A percentile compares a stretch with the other conserved stretches of the same genome.
phyloP scores from a whole-genome alignment of 352 stramenopile species.

The Globisporangium rhizosaccharum region DNA sequence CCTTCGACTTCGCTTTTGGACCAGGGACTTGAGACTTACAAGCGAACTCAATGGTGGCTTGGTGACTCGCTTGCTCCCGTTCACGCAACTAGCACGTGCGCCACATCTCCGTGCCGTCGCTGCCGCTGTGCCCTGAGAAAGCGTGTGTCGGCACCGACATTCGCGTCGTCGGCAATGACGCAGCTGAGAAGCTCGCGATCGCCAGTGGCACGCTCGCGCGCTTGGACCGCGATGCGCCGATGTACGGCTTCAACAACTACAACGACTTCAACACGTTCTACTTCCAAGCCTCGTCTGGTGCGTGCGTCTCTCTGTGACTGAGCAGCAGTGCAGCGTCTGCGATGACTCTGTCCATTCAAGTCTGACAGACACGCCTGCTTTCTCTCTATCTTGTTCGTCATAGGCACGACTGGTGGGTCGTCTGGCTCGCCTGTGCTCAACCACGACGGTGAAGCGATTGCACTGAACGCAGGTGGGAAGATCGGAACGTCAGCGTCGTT shows the following conservation, averaged over 20 bases:
- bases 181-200: slow-evolving; percentile 90
- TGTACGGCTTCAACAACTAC: slow-evolving; percentile 89
- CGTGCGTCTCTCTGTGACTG: not conserved
- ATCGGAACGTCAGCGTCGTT: slow-evolving; percentile 85
- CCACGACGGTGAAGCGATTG: slow-evolving; percentile 82
- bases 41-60: not conserved
- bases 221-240: slow-evolving; percentile 86
- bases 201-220: slow-evolving; percentile 88
- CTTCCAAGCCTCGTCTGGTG: slow-evolving; percentile 82
- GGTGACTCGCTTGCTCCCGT: not conserved
- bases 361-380: not conserved
- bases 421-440: slow-evolving; percentile 89
- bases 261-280: slow-evolving; percentile 95
- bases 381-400: slow-evolving; percentile 8
- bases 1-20: not conserved
- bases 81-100: slow-evolving; percentile 58
- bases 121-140: slow-evolving; percentile 77
- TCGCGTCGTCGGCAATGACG: slow-evolving; percentile 90
- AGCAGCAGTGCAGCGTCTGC: not conserved
- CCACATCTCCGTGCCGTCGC: slow-evolving; percentile 72
- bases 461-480: slow-evolving; percentile 88
- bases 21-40: not conserved
- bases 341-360: not conserved
- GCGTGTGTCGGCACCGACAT: slow-evolving; percentile 90
- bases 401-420: slow-evolving; percentile 74